Evolutionary conservation across 371 early-diverging fungal species (phyloP).

Genomic region (Fennellomyces sp.): DNA sequence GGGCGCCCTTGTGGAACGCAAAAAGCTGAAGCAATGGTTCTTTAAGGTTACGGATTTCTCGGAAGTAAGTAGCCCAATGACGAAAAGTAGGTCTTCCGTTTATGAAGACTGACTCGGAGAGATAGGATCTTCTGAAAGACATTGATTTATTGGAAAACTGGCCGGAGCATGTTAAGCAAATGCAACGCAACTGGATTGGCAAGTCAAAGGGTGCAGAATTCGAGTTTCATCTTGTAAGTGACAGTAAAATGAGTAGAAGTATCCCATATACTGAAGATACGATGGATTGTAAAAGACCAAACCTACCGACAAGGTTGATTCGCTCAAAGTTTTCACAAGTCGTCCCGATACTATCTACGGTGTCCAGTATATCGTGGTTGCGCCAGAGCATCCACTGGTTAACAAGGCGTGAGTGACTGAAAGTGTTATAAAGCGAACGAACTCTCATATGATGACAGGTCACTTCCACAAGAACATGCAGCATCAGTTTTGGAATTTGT

Average conservation of each 20-base stretch:
- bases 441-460: conserved; percentile 10
- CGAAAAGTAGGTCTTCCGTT: neutral
- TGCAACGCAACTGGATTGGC: conserved; percentile 96
- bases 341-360: conserved; percentile 81
- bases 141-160: conserved; percentile 76
- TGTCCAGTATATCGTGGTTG: conserved; percentile 77
- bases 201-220: conserved; percentile 84
- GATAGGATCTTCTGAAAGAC: conserved; percentile 76
- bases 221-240: conserved; percentile 54
- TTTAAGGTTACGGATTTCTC: conserved; percentile 86
- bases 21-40: conserved; percentile 91
- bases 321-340: conserved; percentile 79
- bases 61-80: conserved; percentile 53
- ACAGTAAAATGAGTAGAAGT: neutral
- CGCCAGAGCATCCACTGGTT: conserved; percentile 67
- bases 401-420: conserved; percentile 29
- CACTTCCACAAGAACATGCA: conserved; percentile 53
- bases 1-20: conserved; percentile 91
- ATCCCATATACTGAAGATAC: no score
- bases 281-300: neutral
- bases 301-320: neutral
- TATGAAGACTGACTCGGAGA: neutral
- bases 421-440: neutral
- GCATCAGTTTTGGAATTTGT: conserved; percentile 56
- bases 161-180: conserved; percentile 89